A percentile compares a stretch with the other conserved stretches of the same genome.
Evolutionary conservation across 75 land plant genomes (phyloP).

Genomic region (Picea sitchensis): DNA sequence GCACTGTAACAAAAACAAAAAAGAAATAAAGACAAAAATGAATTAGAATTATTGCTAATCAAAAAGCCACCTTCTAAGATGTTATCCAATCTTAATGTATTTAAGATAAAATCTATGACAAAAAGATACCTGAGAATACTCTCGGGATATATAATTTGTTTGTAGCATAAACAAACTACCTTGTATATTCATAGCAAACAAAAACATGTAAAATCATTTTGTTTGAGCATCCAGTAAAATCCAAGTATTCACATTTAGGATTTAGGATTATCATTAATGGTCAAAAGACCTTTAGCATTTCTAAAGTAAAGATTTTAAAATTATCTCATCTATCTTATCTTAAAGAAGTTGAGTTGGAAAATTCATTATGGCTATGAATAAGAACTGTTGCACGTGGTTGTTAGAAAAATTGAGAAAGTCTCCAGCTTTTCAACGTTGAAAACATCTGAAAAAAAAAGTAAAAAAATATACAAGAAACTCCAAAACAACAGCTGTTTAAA

Average conservation of each 20-base stretch:
- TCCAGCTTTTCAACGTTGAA: neutral
- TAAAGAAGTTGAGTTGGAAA: neutral
- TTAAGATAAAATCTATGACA: neutral
- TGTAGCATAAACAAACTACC: neutral
- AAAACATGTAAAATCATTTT: neutral
- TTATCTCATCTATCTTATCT: too few species aligned
- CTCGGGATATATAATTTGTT: neutral
- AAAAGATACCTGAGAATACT: neutral
- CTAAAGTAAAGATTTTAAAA: neutral
- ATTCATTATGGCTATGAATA: neutral
- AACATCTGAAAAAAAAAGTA: neutral
- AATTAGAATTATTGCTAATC: neutral
- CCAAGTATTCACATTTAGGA: neutral
- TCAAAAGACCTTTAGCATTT: neutral
- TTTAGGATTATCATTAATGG: neutral
- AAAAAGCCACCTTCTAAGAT: neutral
- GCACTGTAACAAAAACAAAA: slow-evolving; percentile 37
- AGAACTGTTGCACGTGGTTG: neutral
- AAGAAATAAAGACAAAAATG: neutral
- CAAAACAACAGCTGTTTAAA: too few species aligned
- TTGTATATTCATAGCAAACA: neutral
- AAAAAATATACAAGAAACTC: too few species aligned
- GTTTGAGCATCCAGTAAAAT: neutral
- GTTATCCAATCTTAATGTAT: neutral
- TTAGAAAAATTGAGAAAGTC: neutral